Percentiles rank a stretch among this genome's conserved stretches.
Conservation (phyloP, 2,329 filamentous ascomycete species). For the Simplicillium sp. region DNA sequence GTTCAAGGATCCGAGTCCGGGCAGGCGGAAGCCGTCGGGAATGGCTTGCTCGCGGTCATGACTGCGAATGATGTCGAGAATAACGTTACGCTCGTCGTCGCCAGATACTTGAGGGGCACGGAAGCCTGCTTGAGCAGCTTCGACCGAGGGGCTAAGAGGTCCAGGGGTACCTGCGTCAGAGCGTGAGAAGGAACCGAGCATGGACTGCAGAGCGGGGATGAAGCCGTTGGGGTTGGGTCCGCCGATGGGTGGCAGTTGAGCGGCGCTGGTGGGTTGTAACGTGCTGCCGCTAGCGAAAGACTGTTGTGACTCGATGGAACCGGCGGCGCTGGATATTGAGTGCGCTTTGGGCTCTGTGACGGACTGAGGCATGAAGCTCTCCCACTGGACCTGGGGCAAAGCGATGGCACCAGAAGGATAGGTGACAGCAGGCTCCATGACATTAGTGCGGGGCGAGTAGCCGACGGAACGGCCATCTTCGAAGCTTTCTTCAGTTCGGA, state of each 20-base stretch:
- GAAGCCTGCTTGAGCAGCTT: slow-evolving; percentile 57
- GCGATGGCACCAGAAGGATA: slow-evolving; percentile 74
- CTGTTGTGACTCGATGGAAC: slow-evolving; percentile 58
- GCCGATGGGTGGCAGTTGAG: slow-evolving; percentile 59
- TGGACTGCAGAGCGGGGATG: slow-evolving; percentile 58
- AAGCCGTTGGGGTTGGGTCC: slow-evolving; percentile 52
- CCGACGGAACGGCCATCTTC: slow-evolving; percentile 53
- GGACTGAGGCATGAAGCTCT: slow-evolving; percentile 68
- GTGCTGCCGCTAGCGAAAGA: slow-evolving; percentile 52
- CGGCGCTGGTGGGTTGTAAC: slow-evolving; percentile 41
- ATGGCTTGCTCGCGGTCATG: slow-evolving; percentile 75
- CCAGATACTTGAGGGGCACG: slow-evolving; percentile 70
- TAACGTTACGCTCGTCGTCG: slow-evolving; percentile 77
- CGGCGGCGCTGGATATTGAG: slow-evolving; percentile 57
- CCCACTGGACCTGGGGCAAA: slow-evolving; percentile 84
- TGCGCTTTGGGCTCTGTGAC: slow-evolving; percentile 66
- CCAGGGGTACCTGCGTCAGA: slow-evolving; percentile 62
- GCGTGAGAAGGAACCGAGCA: slow-evolving; percentile 62
- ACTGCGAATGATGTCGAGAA: slow-evolving; percentile 76
- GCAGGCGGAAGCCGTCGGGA: slow-evolving; percentile 82
- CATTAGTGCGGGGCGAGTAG: slow-evolving; percentile 61
- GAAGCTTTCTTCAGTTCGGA: slow-evolving; percentile 45
- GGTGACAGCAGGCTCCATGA: slow-evolving; percentile 69
- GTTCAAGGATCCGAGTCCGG: slow-evolving; percentile 72
- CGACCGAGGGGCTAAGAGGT: slow-evolving; percentile 65